Percentiles rank a stretch among this genome's conserved stretches.
phyloP scores from a whole-genome alignment of 2,329 filamentous ascomycete genomes.

The Hypoxylon sp. region DNA sequence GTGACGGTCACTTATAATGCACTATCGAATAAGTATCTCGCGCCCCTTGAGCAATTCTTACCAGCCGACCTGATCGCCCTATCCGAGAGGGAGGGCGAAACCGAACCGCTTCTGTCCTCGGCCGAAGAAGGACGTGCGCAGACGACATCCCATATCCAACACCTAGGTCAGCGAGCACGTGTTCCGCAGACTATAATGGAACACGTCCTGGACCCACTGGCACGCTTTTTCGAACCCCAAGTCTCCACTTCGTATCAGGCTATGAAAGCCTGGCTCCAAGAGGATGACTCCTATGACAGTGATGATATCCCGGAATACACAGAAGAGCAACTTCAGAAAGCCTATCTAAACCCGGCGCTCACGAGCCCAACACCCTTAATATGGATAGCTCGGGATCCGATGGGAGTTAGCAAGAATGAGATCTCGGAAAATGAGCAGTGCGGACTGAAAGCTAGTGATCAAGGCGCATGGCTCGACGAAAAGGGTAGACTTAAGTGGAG shows the following conservation, averaged over 20 bases:
- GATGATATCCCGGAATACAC: constrained; percentile 48
- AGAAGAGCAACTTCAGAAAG: constrained; percentile 50
- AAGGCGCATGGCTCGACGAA: constrained; percentile 71
- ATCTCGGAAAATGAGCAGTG: constrained; percentile 70
- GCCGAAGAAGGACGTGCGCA: constrained; percentile 49
- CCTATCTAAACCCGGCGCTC: constrained; percentile 53
- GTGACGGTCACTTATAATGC: constrained; percentile 74
- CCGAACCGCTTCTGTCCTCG: constrained; percentile 48
- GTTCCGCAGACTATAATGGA: constrained; percentile 41
- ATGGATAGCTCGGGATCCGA: constrained; percentile 75
- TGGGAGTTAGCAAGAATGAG: constrained; percentile 73
- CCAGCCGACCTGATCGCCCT: constrained; percentile 46
- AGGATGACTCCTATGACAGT: constrained; percentile 40
- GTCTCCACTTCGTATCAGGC: constrained; percentile 50
- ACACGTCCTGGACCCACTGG: constrained; percentile 47
- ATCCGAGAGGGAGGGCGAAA: constrained; percentile 44
- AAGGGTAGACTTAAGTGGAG: constrained; percentile 58
- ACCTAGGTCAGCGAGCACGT: constrained; percentile 43
- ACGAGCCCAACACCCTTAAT: constrained; percentile 67
- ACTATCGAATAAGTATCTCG: constrained; percentile 53
- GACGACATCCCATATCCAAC: constrained; percentile 44
- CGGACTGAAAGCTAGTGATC: constrained; percentile 76
- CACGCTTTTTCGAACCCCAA: constrained; percentile 51
- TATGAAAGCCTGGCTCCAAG: constrained; percentile 49
- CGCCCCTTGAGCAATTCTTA: constrained; percentile 51